Conservation (phyloP, 1,139 yeast genomes). For the Blastobotrys malaysiensis region DNA sequence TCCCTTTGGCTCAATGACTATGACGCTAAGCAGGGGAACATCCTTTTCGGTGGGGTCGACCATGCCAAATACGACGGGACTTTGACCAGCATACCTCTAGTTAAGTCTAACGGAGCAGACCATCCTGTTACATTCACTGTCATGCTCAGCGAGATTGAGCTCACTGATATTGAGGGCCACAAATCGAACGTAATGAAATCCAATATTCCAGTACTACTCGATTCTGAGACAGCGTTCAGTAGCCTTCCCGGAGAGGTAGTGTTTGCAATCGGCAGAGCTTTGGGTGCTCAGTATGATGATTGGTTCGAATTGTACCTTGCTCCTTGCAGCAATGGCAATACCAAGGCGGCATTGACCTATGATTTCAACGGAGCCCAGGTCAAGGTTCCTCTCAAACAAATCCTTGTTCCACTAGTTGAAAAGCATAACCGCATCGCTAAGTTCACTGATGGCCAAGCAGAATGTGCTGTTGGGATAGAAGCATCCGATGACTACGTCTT, state of each 20-base stretch:
- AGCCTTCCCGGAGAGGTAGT: conserved; percentile 24
- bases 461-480: conserved; percentile 44
- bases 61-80: conserved; percentile 47
- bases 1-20: conserved; percentile 48
- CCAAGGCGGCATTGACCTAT: conserved; percentile 21
- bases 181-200: background rate
- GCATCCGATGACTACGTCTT: conserved; percentile 31
- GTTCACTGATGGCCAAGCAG: conserved; percentile 19
- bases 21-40: conserved; percentile 39
- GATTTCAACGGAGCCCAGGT: conserved; percentile 30
- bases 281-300: conserved; percentile 19
- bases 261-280: conserved; percentile 18
- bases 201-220: conserved; percentile 27
- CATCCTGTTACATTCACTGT: conserved; percentile 19
- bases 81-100: conserved; percentile 3
- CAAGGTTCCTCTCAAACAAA: conserved; percentile 20
- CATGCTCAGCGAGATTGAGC: conserved; percentile 14
- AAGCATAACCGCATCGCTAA: conserved; percentile 14
- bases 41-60: conserved; percentile 59
- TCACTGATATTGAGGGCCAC: conserved; percentile 6
- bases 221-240: conserved; percentile 34
- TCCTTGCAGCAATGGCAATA: conserved; percentile 12
- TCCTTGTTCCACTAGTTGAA: conserved; percentile 13
- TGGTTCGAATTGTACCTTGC: conserved; percentile 15
- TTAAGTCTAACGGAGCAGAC: conserved; percentile 13